phyloP scores from a whole-genome alignment of 352 stramenopile genomes.

The Pythium volutum region DNA sequence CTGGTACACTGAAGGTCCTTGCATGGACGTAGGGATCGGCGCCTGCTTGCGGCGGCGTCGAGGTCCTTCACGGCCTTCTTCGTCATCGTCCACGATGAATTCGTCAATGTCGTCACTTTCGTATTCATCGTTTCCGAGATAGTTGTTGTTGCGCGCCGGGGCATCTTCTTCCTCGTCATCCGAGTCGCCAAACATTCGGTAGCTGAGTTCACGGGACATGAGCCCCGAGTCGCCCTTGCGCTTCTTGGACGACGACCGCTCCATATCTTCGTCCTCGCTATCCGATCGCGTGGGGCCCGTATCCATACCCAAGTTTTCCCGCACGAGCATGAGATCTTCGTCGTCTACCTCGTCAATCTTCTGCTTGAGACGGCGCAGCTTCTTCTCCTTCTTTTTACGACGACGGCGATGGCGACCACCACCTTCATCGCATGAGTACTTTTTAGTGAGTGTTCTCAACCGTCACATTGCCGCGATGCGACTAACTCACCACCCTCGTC shows the following conservation, averaged over 20 bases:
- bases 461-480: no score
- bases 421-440: constrained; percentile 28
- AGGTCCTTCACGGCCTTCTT: constrained; percentile 77
- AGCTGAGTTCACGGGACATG: constrained; percentile 85
- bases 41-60: constrained; percentile 77
- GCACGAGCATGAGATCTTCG: constrained; percentile 85
- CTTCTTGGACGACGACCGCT: constrained; percentile 60
- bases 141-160: constrained; percentile 69
- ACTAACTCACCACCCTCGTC: constrained; percentile 63
- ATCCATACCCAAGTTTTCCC: constrained; percentile 89
- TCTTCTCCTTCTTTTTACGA: constrained; percentile 86
- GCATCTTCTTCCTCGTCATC: constrained; percentile 86
- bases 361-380: constrained; percentile 82
- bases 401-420: constrained; percentile 58
- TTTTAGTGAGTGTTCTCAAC: no score
- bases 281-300: constrained; percentile 66
- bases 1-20: constrained; percentile 87
- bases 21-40: constrained; percentile 67
- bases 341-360: constrained; percentile 88
- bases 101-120: constrained; percentile 89
- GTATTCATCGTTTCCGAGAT: constrained; percentile 85
- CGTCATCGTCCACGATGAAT: constrained; percentile 89
- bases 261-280: constrained; percentile 77
- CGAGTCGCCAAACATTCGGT: constrained; percentile 88
- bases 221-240: constrained; percentile 73